Base-by-base conservation (phyloP, 257 asterid species). In the Primulina tabacum region DNA sequence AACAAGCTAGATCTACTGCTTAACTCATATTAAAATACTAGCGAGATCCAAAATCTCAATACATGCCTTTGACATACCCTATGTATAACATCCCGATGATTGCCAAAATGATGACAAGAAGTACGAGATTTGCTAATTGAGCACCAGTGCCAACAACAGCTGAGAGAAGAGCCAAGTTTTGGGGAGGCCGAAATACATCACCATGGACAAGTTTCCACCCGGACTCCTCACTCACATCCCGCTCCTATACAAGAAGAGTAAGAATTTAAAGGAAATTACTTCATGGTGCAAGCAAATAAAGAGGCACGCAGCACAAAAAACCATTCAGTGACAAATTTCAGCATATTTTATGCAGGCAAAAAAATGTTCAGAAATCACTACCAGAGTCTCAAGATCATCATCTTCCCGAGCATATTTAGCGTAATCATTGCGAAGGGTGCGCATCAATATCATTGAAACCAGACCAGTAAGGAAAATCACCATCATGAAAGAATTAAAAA, bases 161-260 rank as follows among this genome's bases (percentile, higher is more conserved):
- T 59, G 96, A 82, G 32, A 91, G 88, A 43, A 91, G 81, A 73
- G 87, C 92, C 68, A 89, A 71, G 79, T 81, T 79, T 71, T 62
- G 84, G 43, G 95, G 73, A 72, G 97, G 85, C 37, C 97, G 90
- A 82, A 91, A 91, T 40, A 91, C 96, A 82, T 91, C 97, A 61
- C 95, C 97, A 78, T 89, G 96, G 81, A 91, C 91, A 71, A 91
- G 96, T 77, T 91, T 91, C 97, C 97, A 91, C 67, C 97, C 96
- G 75, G 97, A 87, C 79, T 86, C 96, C 73, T 91, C 97, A 80
- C 35, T 84, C 64, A 87, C 91, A 59, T 87, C 95, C 67, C 96
- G 86, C 77, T 91, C 97, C 97, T 89, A 71, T 35, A 74, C 67
- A 78, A 34, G 67, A 60, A 60, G 62, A 52, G 26, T 40, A 52